phyloP scores from a whole-genome alignment of 2,329 filamentous ascomycete genomes.

The Talaromyces albobiverticillius region DNA sequence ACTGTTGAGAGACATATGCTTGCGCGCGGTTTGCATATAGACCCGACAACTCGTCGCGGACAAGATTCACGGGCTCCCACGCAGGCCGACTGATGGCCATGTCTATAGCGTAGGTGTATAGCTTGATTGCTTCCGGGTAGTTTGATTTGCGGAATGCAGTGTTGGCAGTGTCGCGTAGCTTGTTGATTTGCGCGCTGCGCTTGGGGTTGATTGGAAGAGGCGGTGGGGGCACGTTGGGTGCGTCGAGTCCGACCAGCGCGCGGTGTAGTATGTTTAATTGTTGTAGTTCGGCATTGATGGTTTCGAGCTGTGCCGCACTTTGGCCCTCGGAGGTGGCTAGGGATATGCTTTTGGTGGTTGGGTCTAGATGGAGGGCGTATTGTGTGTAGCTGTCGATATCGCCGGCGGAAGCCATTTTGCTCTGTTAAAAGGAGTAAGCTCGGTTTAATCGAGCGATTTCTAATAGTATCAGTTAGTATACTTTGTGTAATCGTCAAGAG shows the following conservation, averaged over 20 bases:
- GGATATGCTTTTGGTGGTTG: constrained; percentile 72
- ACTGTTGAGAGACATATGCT: constrained; percentile 76
- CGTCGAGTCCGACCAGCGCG: constrained; percentile 62
- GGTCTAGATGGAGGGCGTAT: constrained; percentile 77
- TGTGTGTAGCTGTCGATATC: constrained; percentile 63
- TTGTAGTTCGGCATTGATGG: constrained; percentile 63
- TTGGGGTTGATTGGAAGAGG: constrained; percentile 92
- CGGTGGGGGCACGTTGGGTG: constrained; percentile 71
- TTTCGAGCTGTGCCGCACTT: constrained; percentile 42
- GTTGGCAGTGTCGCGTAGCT: constrained; percentile 88
- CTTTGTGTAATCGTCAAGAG: background rate
- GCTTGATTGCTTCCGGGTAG: constrained; percentile 70
- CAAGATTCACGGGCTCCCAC: constrained; percentile 84
- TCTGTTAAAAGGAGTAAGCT: background rate
- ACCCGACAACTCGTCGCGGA: constrained; percentile 77
- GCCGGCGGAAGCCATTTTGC: constrained; percentile 11
- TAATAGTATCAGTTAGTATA: background rate
- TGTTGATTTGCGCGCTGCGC: constrained; percentile 79
- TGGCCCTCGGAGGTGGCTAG: constrained; percentile 46
- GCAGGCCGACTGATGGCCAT: constrained; percentile 79
- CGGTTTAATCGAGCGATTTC: background rate
- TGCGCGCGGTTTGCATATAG: constrained; percentile 87
- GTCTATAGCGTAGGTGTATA: constrained; percentile 82
- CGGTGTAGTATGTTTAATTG: constrained; percentile 78
- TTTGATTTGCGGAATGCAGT: constrained; percentile 73